phyloP scores from a whole-genome alignment of 129 eudicot species.

The Smallanthus sonchifolius region DNA sequence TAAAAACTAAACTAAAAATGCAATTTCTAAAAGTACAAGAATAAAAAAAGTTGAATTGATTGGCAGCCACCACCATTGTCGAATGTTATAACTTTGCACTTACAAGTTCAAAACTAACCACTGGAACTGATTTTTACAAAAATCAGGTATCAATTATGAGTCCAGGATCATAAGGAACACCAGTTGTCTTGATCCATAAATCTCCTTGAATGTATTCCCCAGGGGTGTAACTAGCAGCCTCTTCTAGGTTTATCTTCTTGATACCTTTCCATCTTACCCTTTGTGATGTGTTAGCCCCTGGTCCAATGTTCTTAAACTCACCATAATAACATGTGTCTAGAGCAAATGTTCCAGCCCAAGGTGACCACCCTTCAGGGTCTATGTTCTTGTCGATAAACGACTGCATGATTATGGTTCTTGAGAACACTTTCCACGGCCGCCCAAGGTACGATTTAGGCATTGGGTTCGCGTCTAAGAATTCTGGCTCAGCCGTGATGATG shows the following conservation, averaged over 20 bases:
- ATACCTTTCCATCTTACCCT: conserved; percentile 43
- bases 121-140: background rate
- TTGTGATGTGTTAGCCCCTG: conserved; percentile 16
- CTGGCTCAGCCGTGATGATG: conserved; percentile 25
- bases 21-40: background rate
- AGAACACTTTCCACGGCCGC: conserved; percentile 55
- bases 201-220: conserved; percentile 34
- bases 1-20: background rate
- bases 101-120: background rate
- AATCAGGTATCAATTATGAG: conserved; percentile 31
- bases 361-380: conserved; percentile 51
- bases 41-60: too few relatives aligned
- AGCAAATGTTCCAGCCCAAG: conserved; percentile 33
- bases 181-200: conserved; percentile 30
- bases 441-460: conserved; percentile 34
- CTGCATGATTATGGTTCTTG: conserved; percentile 50
- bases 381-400: conserved; percentile 34
- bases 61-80: background rate
- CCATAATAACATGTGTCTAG: conserved; percentile 34
- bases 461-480: background rate
- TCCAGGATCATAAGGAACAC: conserved; percentile 44
- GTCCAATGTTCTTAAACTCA: conserved; percentile 42
- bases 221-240: conserved; percentile 31
- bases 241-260: conserved; percentile 18
- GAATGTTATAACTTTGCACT: background rate